Evolutionary conservation across 257 asterid genomes (phyloP), one percentile per base, ranked within the genome.

Genomic region (Galeopsis tetrahit): DNA sequence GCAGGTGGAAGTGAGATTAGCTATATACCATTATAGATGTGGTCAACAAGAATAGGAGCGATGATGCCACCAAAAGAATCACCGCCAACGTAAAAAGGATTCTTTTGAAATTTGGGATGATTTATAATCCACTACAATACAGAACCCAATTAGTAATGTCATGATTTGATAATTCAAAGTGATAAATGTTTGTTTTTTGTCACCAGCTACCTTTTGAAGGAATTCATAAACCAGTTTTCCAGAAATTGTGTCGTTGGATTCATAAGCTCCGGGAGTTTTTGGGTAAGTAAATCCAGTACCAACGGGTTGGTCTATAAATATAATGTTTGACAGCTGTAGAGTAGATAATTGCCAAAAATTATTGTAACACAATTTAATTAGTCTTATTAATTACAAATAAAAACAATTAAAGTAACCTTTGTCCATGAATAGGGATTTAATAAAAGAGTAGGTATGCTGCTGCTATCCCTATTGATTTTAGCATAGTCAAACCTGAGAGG

Each of bases 381-480:
- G 51, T 44, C 14, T 39, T 39, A 39, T 39, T 39, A 6, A 39
- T 2, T 6, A 39, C 1, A 10, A 2, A 44, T 10, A 5, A 1
- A 3, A 10, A 10, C 1, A n/a, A 10, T 10, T n/a, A 1, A 44
- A 9, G 53, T 46, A 39, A 53, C 94, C 88, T 88, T 84, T 9
- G 91, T 82, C 88, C 86, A 88, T 8, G 94, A 82, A 74, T 82
- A 68, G 1, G 82, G 84, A 55, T 65, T 83, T 28, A 73, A 14
- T 9, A 69, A 2, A 14, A 87, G 69, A 4, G 69, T 3, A 2
- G 89, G 86, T 36, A 78, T 44, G 56, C 73, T 65, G 33, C 89
- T 21, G 28, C 28, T 21, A 21, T 21, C 28, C 0, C 28, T 86
- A 63, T 55, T 10, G 17, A 58, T 72, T 3, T 69, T 51, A 15